Evolutionary conservation across 2,329 filamentous ascomycete genomes (phyloP).

Genomic region (Beauveria brongniartii): DNA sequence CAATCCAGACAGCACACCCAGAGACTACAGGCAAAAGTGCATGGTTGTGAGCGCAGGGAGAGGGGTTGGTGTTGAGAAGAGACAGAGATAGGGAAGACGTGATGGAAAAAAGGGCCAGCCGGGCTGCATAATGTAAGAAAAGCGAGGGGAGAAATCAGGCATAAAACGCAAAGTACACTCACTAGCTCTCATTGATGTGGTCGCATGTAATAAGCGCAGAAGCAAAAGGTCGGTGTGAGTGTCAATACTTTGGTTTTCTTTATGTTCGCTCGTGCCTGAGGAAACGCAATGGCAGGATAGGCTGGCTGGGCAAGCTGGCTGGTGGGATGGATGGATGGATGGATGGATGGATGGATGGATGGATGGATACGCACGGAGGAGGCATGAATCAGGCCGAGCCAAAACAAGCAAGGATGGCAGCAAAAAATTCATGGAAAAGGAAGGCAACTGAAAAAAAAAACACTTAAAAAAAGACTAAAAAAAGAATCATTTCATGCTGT

Average conservation of each 20-base stretch:
- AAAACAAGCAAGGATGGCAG: background rate
- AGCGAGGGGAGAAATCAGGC: background rate
- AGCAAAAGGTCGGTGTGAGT: constrained; percentile 8
- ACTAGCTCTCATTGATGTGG: too few species aligned
- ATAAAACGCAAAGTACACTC: background rate
- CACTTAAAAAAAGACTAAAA: background rate
- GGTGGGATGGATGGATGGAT: background rate
- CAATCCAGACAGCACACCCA: background rate
- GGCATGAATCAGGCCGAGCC: constrained; percentile 3
- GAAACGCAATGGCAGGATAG: background rate
- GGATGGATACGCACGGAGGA: background rate
- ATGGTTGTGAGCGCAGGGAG: background rate
- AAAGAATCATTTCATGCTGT: background rate
- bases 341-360: background rate
- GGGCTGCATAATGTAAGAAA: background rate
- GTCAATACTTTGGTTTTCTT: background rate
- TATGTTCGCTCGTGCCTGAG: background rate
- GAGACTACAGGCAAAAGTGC: background rate
- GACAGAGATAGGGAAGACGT: background rate
- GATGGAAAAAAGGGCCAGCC: background rate
- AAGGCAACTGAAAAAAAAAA: background rate
- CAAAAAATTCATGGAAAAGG: background rate
- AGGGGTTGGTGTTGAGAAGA: background rate
- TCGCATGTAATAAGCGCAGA: background rate
- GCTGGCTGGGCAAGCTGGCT: background rate